Evolutionary conservation across 2,329 filamentous ascomycete species (phyloP), one percentile per base, ranked within the genome.

Genomic region (Penicillium occitanis): DNA sequence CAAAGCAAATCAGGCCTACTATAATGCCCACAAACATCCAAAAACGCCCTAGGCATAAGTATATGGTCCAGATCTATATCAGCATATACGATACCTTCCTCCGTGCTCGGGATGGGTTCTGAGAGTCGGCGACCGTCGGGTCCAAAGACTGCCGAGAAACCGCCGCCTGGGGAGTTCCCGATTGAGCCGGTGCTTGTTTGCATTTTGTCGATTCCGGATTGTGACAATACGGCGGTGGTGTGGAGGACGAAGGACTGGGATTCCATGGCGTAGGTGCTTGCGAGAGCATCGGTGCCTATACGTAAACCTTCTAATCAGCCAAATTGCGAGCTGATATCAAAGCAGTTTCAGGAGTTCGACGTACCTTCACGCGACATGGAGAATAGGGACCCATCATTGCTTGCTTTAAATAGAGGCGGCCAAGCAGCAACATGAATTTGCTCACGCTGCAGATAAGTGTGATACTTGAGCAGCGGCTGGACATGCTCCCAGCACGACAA

Each of bases 401-500:
- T 57, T 28, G 51, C 30, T 57, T 65, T 55, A 51, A 51, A 58
- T 25, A 50, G 19, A 30, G 63, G 28, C 5, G 83, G 84, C 83
- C 84, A 86, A 55, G 78, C 80, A 3, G 81, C 74, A 19, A 85
- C 76, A 69, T 86, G 83, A 33, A 86, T 79, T 30, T 78, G 72
- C 64, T 81, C 83, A 5, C 76, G 73, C 69, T 84, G 82, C 0
- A 76, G 65, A 48, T 79, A 78, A 14, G 76, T 80, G 67, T 84
- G 73, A 66, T 82, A 84, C 59, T 83, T 83, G 28, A 85, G 77
- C 5, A 85, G 75, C 2, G 83, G 82, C 69, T 85, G 80, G 1
- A 77, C 76, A 67, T 86, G 82, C 69, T 86, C 84, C 81, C 82
- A 84, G 75, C 83, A 86, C 1, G 77, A 77, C 0, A 86, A 72